Percentiles rank a stretch among this genome's conserved stretches.
These are phyloP conservation scores for Lactarius hengduanensis DNA, from an alignment of 768 basidiomycete genomes.

Conservation along the genomic window DNA sequence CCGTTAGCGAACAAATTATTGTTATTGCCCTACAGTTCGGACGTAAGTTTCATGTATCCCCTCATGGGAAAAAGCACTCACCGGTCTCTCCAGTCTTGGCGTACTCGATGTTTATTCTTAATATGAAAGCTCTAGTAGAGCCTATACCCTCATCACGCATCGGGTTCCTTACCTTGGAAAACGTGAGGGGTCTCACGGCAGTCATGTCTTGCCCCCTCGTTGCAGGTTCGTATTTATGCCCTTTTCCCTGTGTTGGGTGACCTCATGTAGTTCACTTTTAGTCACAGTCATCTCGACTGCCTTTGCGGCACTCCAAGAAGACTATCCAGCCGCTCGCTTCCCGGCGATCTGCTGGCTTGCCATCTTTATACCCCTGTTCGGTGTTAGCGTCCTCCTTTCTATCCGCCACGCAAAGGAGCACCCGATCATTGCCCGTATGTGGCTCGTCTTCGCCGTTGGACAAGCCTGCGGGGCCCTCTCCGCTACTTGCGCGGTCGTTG, in stretches of 20 bases:
- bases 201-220: constrained; percentile 19
- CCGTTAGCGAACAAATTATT: constrained; percentile 12
- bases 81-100: constrained; percentile 13
- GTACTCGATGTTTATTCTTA: constrained; percentile 21
- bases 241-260: background rate
- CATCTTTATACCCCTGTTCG: constrained; percentile 25
- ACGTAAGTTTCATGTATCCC: constrained; percentile 11
- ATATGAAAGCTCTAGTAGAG: constrained; percentile 21
- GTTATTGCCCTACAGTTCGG: constrained; percentile 16
- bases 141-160: constrained; percentile 15
- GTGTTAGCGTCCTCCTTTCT: constrained; percentile 21
- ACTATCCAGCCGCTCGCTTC: constrained; percentile 18
- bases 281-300: constrained; percentile 22
- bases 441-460: constrained; percentile 22
- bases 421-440: constrained; percentile 22
- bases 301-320: constrained; percentile 23
- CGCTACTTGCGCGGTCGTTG: constrained; percentile 14
- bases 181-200: constrained; percentile 14
- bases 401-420: constrained; percentile 14
- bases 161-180: constrained; percentile 4
- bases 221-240: constrained; percentile 1
- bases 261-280: background rate
- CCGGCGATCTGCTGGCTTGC: constrained; percentile 25
- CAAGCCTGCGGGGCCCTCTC: constrained; percentile 22
- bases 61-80: background rate